phyloP scores from a whole-genome alignment of 2,329 filamentous ascomycete species.

The Aspergillus sclerotialis region DNA sequence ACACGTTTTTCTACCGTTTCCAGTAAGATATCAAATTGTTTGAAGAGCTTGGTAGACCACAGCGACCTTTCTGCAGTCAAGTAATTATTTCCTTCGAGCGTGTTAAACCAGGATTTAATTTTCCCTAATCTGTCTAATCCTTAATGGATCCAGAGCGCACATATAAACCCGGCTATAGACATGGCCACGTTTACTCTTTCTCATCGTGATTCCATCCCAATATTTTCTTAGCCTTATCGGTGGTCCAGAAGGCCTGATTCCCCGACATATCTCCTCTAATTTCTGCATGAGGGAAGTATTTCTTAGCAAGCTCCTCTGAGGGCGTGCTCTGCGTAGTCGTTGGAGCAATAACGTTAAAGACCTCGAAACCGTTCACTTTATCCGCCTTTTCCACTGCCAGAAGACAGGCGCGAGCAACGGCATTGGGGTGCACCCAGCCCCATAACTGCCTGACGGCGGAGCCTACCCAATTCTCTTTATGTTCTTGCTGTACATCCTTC shows the following conservation, averaged over 20 bases:
- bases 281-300: conserved; percentile 18
- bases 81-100: no score
- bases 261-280: conserved; percentile 14
- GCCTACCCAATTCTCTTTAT: conserved; percentile 26
- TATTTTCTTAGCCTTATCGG: conserved; percentile 7
- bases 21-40: no score
- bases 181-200: no score
- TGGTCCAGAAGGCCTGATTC: conserved; percentile 17
- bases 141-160: no score
- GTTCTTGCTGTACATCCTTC: conserved; percentile 23
- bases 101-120: no score
- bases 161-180: no score
- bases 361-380: conserved; percentile 24
- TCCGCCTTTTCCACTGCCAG: conserved; percentile 25
- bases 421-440: conserved; percentile 30
- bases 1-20: no score
- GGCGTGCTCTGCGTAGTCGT: conserved; percentile 19
- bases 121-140: no score
- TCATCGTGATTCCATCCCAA: conserved; percentile 25
- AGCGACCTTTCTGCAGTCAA: no score
- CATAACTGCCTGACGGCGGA: conserved; percentile 30
- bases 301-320: conserved; percentile 15
- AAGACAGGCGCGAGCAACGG: conserved; percentile 30
- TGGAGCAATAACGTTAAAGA: conserved; percentile 31
- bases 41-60: no score